A percentile compares a stretch with the other conserved stretches of the same genome.
phyloP scores from a whole-genome alignment of 495 filamentous ascomycete genomes.

The Thermochaetoides thermophila region DNA sequence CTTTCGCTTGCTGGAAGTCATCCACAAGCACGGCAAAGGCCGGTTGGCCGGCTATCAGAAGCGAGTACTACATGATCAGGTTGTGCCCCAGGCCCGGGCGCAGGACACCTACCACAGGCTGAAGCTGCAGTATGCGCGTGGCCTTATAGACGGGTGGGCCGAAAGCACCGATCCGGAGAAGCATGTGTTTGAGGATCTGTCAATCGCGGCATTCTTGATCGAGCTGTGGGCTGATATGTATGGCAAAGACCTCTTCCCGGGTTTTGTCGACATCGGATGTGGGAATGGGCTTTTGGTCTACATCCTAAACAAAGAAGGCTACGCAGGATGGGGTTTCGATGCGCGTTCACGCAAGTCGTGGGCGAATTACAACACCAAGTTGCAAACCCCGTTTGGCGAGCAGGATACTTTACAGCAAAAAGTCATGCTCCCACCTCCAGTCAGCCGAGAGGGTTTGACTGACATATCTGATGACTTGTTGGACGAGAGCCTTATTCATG shows the following conservation, averaged over 20 bases:
- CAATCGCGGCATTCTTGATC: constrained; percentile 85
- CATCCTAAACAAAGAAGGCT: constrained; percentile 71
- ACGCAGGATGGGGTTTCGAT: constrained; percentile 79
- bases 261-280: constrained; percentile 92
- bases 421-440: constrained; percentile 53
- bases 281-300: constrained; percentile 90
- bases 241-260: constrained; percentile 45
- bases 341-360: constrained; percentile 72
- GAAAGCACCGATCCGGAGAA: constrained; percentile 79
- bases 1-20: constrained; percentile 48
- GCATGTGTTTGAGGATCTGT: constrained; percentile 87
- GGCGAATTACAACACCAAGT: constrained; percentile 42
- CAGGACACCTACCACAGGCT: constrained; percentile 74
- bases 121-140: constrained; percentile 57
- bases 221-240: constrained; percentile 91
- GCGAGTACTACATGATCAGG: constrained; percentile 56
- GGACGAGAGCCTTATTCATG: constrained; percentile 35
- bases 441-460: constrained; percentile 13
- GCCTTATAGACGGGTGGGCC: constrained; percentile 55
- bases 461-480: constrained; percentile 11
- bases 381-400: constrained; percentile 21
- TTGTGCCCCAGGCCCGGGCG: constrained; percentile 56
- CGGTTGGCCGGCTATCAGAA: constrained; percentile 50
- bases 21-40: constrained; percentile 66
- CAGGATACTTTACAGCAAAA: constrained; percentile 45